phyloP scores from a whole-genome alignment of 345 rosid species.

The Bretschneidera sinensis region DNA sequence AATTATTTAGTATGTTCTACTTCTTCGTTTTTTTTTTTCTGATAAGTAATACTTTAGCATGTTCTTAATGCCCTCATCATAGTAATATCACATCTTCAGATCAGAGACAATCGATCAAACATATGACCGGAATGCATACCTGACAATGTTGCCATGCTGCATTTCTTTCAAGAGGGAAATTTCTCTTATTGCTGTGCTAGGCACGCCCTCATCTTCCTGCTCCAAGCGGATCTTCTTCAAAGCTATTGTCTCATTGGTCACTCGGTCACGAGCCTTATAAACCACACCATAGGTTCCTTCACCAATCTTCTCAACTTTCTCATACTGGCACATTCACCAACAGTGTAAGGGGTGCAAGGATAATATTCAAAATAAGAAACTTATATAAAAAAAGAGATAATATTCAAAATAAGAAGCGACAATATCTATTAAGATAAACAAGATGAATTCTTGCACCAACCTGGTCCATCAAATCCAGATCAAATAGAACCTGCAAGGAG shows the following conservation, averaged over 20 bases:
- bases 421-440: slow-evolving; percentile 8
- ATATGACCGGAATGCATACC: slow-evolving; percentile 30
- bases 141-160: slow-evolving; percentile 96
- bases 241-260: slow-evolving; percentile 88
- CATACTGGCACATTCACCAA: slow-evolving; percentile 53
- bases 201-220: slow-evolving; percentile 99
- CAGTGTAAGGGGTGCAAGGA: slow-evolving; percentile 5
- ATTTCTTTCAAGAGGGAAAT: slow-evolving; percentile 98
- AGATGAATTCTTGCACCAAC: slow-evolving; percentile 23
- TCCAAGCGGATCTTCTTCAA: slow-evolving; percentile 95
- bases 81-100: no score
- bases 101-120: no score
- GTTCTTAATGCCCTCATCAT: not conserved
- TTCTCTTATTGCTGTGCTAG: slow-evolving; percentile 96
- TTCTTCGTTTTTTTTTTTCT: no score
- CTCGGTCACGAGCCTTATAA: slow-evolving; percentile 89
- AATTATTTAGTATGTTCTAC: no score
- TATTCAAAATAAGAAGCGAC: not conserved
- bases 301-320: slow-evolving; percentile 98
- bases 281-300: slow-evolving; percentile 99
- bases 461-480: slow-evolving; percentile 46
- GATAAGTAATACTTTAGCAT: no score
- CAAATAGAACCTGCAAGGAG: not conserved
- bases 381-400: no score
- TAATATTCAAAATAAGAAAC: not conserved